These are phyloP conservation scores for Russula olivacea DNA, from an alignment of 768 basidiomycete genomes.

Conservation along the genomic window DNA sequence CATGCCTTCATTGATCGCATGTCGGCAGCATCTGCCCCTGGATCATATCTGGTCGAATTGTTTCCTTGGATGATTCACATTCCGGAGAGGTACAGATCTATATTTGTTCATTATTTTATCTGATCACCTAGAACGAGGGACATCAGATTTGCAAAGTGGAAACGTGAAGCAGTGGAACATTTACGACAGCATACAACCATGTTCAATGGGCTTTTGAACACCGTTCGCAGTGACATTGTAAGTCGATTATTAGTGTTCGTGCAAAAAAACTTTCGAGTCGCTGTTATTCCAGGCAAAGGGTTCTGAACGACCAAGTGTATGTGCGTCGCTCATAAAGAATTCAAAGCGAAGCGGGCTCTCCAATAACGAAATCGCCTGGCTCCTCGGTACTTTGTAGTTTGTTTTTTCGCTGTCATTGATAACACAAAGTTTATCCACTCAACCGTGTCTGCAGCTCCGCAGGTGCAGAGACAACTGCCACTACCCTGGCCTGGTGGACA, in stretches of 20 bases:
- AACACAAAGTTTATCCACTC: not conserved
- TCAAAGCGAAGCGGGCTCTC: slow-evolving; percentile 11
- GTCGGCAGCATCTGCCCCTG: slow-evolving; percentile 15
- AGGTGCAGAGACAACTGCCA: slow-evolving; percentile 10
- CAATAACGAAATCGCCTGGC: slow-evolving; percentile 17
- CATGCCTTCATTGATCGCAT: not conserved
- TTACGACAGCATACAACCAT: not conserved
- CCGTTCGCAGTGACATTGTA: not conserved
- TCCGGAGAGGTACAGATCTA: not conserved
- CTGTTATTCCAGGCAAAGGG: not conserved
- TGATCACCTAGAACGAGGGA: not conserved
- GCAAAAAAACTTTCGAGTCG: not conserved
- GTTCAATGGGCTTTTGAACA: slow-evolving; percentile 6
- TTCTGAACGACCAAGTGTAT: slow-evolving; percentile 6
- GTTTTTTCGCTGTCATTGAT: not conserved
- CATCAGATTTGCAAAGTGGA: slow-evolving; percentile 13
- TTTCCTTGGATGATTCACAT: slow-evolving; percentile 23
- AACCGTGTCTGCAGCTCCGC: not conserved
- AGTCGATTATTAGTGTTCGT: not conserved
- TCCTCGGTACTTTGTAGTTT: slow-evolving; percentile 20
- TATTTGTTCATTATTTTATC: too few relatives aligned
- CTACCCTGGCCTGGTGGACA: slow-evolving; percentile 12
- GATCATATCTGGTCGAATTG: slow-evolving; percentile 25
- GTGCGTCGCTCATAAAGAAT: slow-evolving; percentile 8
- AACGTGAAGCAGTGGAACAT: slow-evolving; percentile 4